Base-by-base conservation (phyloP, 2,329 filamentous ascomycete genomes). In the Fusarium sp. region DNA sequence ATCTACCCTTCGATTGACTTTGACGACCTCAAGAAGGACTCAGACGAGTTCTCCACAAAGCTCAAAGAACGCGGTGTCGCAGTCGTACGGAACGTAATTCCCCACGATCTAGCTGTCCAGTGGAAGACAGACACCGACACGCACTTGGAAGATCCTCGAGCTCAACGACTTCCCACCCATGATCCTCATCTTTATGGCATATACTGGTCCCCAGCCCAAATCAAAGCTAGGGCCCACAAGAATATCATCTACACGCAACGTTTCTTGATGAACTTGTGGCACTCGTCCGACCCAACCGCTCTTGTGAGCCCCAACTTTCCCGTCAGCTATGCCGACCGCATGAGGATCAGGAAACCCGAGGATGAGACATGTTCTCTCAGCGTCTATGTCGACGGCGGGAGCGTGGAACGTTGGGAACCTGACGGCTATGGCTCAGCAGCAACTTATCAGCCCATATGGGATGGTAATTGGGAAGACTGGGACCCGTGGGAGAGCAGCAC, bases 401-500 rank as follows among this genome's bases (percentile, higher is more conserved):
- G 83, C 38, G 80, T 88, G 4, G 87, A 90, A 66, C 79, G 87
- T n/a, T 90, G 87, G 87, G 87, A 90, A 69, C 79, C 84, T 19
- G 80, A 83, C 9, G 86, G 86, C 28, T 90, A 90, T 65, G 82
- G 84, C 4, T 75, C 72, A 11, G 77, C 83, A 7, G 77, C 80
- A 6, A 88, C 90, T 3, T 94, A 93, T 73, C 80, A 84, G 45
- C 76, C 83, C 26, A 85, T 94, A 47, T 88, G 88, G 65, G 75
- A 84, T 41, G 91, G 91, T 0, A 75, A 82, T 8, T 93, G 90
- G 90, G 91, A 93, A 70, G 78, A 86, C 3, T 92, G 90, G 70
- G 89, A 93, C 67, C 86, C 91, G 0, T 93, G 88, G 85, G 90
- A 93, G 73, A 85, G 85, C 7, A 85, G 83, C 63, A 83, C 85